phyloP scores from a whole-genome alignment of 1,139 yeast species.

The Candida anutae region DNA sequence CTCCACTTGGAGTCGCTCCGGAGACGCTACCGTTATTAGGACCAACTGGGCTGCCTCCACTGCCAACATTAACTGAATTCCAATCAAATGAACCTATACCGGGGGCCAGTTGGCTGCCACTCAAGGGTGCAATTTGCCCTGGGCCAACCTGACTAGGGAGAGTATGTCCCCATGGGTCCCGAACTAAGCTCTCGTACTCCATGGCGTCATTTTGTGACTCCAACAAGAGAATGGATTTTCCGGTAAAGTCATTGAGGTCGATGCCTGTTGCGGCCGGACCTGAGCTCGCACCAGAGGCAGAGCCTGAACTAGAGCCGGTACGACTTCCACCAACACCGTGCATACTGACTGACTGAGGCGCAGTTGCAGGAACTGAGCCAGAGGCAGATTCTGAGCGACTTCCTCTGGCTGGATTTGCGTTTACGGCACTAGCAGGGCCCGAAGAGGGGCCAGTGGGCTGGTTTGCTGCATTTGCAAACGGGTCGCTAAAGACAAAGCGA shows the following conservation, averaged over 20 bases:
- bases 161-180: constrained; percentile 34
- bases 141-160: constrained; percentile 1
- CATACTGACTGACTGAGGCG: constrained; percentile 6
- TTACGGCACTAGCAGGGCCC: not conserved
- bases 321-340: constrained; percentile 1
- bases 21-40: constrained; percentile 3
- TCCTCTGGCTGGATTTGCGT: not conserved
- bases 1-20: constrained; percentile 1
- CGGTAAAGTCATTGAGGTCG: constrained; percentile 33
- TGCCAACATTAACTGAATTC: constrained; percentile 5
- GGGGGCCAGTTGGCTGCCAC: constrained; percentile 33
- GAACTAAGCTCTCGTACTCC: constrained; percentile 42
- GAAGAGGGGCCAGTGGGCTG: constrained; percentile 2
- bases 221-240: constrained; percentile 49
- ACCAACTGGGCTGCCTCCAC: constrained; percentile 1
- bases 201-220: constrained; percentile 50
- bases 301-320: no score
- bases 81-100: constrained; percentile 15
- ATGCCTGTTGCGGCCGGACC: constrained; percentile 11
- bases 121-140: constrained; percentile 6
- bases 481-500: constrained; percentile 64
- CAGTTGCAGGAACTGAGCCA: constrained; percentile 9
- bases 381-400: no score
- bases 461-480: constrained; percentile 31
- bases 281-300: not conserved